Percentiles rank a stretch among this genome's conserved stretches.
These are phyloP conservation scores for Pontederia paniculata DNA, from an alignment of 176 grass and related monocot genomes.

Conservation along the genomic window DNA sequence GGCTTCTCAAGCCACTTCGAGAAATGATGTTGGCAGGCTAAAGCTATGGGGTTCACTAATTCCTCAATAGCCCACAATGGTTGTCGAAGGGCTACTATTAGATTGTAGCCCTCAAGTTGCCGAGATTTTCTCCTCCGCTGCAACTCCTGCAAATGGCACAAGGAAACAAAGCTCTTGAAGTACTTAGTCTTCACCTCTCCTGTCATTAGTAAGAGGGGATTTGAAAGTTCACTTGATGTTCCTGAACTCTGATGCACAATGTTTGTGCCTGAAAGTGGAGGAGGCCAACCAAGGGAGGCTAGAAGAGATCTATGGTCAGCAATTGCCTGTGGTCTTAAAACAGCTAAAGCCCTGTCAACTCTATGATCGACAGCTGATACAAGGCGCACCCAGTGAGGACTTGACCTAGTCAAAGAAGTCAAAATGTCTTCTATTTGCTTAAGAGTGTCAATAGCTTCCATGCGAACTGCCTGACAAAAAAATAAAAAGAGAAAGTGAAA, in stretches of 20 bases:
- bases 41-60: slow-evolving; percentile 72
- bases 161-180: slow-evolving; percentile 71
- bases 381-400: slow-evolving; percentile 61
- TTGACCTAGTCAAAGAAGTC: slow-evolving; percentile 37
- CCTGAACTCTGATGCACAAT: slow-evolving; percentile 32
- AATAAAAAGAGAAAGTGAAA: neutral
- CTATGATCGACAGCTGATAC: slow-evolving; percentile 78
- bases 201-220: slow-evolving; percentile 71
- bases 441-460: slow-evolving; percentile 43
- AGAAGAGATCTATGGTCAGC: slow-evolving; percentile 75
- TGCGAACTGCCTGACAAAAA: slow-evolving; percentile 40
- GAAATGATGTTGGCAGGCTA: slow-evolving; percentile 51
- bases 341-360: slow-evolving; percentile 80
- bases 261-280: slow-evolving; percentile 50
- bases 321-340: slow-evolving; percentile 84
- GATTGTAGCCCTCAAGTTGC: slow-evolving; percentile 56
- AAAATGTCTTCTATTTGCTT: slow-evolving; percentile 72
- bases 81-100: slow-evolving; percentile 45
- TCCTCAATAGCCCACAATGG: slow-evolving; percentile 94
- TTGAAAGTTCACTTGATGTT: slow-evolving; percentile 40
- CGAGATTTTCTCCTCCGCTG: slow-evolving; percentile 68
- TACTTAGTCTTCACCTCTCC: slow-evolving; percentile 70
- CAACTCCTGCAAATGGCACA: slow-evolving; percentile 80
- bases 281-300: slow-evolving; percentile 75
- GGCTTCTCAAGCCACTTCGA: slow-evolving; percentile 84